Base-by-base conservation (phyloP, 495 filamentous ascomycete species). In the Opeltia flavorubescens region DNA sequence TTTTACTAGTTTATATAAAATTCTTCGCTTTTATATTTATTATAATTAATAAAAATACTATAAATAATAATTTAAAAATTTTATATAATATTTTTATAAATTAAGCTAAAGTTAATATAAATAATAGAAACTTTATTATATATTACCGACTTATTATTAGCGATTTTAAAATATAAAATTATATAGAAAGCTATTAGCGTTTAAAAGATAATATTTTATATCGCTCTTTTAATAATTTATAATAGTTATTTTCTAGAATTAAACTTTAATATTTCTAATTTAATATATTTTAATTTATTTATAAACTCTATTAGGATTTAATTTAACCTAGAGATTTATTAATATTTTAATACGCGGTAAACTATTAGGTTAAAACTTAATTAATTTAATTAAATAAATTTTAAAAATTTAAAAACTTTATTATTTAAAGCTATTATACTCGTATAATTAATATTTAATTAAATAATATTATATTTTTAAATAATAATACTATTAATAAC, bases 401-500 rank as follows among this genome's bases (percentile, higher is more conserved):
- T 20, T 45, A 45, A 34, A 34, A 34, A 11, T 13, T 34, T 13
- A 13, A 34, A 13, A 17, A 34, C 2, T 45, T 28, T n/a, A n/a
- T 45, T n/a, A 45, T 20, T 4, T 15, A n/a, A n/a, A n/a, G n/a
- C n/a, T n/a, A n/a, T n/a, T n/a, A n/a, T n/a, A n/a, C n/a, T n/a
- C n/a, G n/a, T n/a, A 20, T 45, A 28, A 3, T 45, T 45, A 45
- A n/a, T n/a, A 45, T 27, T 28, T 45, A 45, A 45, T n/a, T n/a
- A 30, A 28, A n/a, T 17, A 29, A 28, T 45, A 45, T 28, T 27
- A 21, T 12, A 30, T 29, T 39, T 33, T 54, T 20, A 17, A 50
- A 1, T 47, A 20, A 36, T 47, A 50, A 47, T 15, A 29, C 31
- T 34, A 36, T 53, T 26, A 38, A 46, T 28, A 46, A 53, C 1